These are phyloP conservation scores for Evernia prunastri DNA, from an alignment of 495 filamentous ascomycete genomes.

Conservation along the genomic window DNA sequence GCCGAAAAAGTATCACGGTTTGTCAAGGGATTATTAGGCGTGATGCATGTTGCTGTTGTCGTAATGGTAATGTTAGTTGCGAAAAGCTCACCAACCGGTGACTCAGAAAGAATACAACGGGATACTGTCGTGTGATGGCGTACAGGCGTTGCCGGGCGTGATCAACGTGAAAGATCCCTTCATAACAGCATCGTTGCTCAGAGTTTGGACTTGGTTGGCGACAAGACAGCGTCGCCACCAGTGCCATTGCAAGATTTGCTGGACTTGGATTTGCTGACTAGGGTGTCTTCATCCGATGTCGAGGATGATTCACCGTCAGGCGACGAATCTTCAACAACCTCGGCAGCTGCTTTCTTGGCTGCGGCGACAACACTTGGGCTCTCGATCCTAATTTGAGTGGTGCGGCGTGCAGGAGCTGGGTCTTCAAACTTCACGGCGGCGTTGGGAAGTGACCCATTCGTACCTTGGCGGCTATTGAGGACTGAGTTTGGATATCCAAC, in stretches of 20 bases:
- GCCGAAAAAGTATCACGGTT: neutral
- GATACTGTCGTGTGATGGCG: neutral
- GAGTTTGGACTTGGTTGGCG: conserved; percentile 26
- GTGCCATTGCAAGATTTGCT: conserved; percentile 12
- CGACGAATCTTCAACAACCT: conserved; percentile 18
- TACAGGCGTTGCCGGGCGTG: neutral
- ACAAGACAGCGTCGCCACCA: conserved; percentile 10
- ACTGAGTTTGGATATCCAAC: conserved; percentile 19
- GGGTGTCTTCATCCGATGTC: conserved; percentile 18
- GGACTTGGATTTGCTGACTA: conserved; percentile 17
- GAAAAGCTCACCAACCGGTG: neutral
- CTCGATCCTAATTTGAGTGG: conserved; percentile 22
- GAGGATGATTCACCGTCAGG: conserved; percentile 14
- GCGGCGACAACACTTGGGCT: conserved; percentile 25
- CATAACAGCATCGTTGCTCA: conserved; percentile 4
- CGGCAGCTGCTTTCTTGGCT: conserved; percentile 19
- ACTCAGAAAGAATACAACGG: neutral
- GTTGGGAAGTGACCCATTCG: conserved; percentile 7
- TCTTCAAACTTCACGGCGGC: conserved; percentile 3
- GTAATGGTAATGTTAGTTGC: neutral
- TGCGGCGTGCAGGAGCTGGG: conserved; percentile 12
- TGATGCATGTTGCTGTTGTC: conserved; percentile 11
- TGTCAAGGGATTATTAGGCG: neutral
- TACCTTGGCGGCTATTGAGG: conserved; percentile 15
- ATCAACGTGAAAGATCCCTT: neutral